These are phyloP conservation scores for Mycothermus thermophilus DNA, from an alignment of 495 filamentous ascomycete species.

Conservation along the genomic window DNA sequence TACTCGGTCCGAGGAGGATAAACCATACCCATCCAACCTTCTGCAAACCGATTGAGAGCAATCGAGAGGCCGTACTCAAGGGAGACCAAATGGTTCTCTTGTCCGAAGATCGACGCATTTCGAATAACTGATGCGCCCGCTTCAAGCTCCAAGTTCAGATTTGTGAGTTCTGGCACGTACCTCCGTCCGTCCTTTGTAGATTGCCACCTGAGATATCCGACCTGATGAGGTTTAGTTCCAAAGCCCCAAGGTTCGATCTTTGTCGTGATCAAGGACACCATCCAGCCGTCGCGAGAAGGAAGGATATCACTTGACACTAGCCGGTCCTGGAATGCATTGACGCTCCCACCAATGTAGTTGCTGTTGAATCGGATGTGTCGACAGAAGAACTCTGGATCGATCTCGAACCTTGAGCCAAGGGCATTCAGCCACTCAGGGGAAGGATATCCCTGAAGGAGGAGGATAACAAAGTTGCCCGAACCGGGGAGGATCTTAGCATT, in stretches of 20 bases:
- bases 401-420: not conserved
- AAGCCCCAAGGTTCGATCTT: not conserved
- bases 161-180: too few species aligned
- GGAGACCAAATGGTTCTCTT: too few species aligned
- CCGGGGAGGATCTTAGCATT: too few species aligned
- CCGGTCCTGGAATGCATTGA: not conserved
- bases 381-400: slow-evolving; percentile 6
- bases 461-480: not conserved
- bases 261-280: not conserved
- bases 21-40: slow-evolving; percentile 14
- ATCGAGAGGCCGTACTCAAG: too few species aligned
- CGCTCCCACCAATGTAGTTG: too few species aligned
- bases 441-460: not conserved
- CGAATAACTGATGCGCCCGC: too few species aligned
- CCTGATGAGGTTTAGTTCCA: too few species aligned
- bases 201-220: not conserved
- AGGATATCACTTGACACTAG: not conserved
- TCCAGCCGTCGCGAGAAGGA: not conserved
- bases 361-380: slow-evolving; percentile 1
- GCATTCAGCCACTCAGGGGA: not conserved
- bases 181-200: too few species aligned
- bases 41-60: too few species aligned
- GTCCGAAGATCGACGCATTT: too few species aligned
- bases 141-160: too few species aligned
- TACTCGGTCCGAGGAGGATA: slow-evolving; percentile 1